Evolutionary conservation across 345 rosid species (phyloP), one percentile per base, ranked within the genome.

Genomic region (Clausena lansium): DNA sequence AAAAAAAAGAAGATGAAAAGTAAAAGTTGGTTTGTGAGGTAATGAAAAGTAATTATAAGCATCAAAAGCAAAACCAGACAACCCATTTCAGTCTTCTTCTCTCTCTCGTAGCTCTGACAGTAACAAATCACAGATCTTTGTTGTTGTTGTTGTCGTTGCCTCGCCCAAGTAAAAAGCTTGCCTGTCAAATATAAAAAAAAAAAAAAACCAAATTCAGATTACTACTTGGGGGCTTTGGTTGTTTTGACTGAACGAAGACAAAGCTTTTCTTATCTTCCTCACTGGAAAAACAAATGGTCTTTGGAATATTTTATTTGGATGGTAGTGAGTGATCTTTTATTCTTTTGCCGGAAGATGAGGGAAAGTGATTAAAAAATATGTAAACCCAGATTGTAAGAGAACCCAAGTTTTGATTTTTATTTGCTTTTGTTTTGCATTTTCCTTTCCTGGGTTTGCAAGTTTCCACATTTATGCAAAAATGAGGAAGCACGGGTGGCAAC

Each of bases 401-500:
- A 76, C 69, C 75, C 72, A 39, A 77, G 45, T 69, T 52, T 71
- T 83, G 65, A 17, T 45, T 38, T 28, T 72, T 55, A 2, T 27
- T 81, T 71, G 32, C 39, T 62, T 64, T 78, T 71, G 80, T 73
- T 81, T 67, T 32, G 41, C 60, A 24, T 33, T 75, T 85, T 80
- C 78, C 59, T 79, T 58, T 76, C 81, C 76, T 76, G 77, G 78
- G 78, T 73, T 82, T 81, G 79, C 81, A 77, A 63, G 24, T 45
- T 75, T 15, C 28, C 58, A 81, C 87, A 84, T 87, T 89, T 82
- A 69, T 76, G 76, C 15, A 19, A 81, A 80, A 81, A 96, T 96
- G 99, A 94, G 98, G 90, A 96, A 92, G 85, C 89, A 96, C 83
- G 99, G 99, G 85, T 96, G 99, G 98, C 93, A 96, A 78, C 95